Base-by-base conservation (phyloP, 2,329 filamentous ascomycete genomes). In the Diaporthe humulicola region DNA sequence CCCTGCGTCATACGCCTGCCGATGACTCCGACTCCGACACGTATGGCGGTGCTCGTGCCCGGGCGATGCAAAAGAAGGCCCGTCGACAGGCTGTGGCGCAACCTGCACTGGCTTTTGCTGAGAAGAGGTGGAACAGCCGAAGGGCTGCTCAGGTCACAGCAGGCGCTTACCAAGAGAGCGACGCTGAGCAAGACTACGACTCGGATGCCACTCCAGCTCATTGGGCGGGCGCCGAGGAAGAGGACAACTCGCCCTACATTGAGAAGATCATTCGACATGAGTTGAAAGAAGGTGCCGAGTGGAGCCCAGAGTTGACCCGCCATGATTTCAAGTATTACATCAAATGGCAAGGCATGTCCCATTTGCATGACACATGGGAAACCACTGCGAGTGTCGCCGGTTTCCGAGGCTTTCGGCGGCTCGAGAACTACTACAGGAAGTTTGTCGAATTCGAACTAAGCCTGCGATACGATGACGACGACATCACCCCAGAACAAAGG, bases 321-420 rank as follows among this genome's bases (percentile, higher is more conserved):
- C 91, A 95, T 71, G 94, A 98, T 81, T 98, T 97, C 79, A 95
- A 98, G 81, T 99, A 89, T 79, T 90, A 93, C 84, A 95, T 99
- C 84, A 99, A 99, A 86, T 99, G 97, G 97, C 95, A 98, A 84
- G 95, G 93, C 78, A 95, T 95, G 84, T 98, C 97, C 15, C 95
- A 99, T 82, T 93, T 98, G 79, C 97, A 99, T 86, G 94, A 97
- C 73, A 98, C 95, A 0, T 99, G 97, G 96, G 96, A 98, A 84
- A 93, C 92, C 0, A 93, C 93, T 75, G 92, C 94, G 73, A 90
- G 88, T 28, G 90, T 98, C 38, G 89, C 91, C 33, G 90, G 92
- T n/a, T 93, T 93, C 81, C 94, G 95, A 76, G 96, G 97, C 76
- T 93, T 93, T 78, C 94, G 96, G 66, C 95, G 96, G 74, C 89